These are phyloP conservation scores for Xerocomus amazonicus DNA, from an alignment of 1,284 basidiomycete species.

Conservation along the genomic window DNA sequence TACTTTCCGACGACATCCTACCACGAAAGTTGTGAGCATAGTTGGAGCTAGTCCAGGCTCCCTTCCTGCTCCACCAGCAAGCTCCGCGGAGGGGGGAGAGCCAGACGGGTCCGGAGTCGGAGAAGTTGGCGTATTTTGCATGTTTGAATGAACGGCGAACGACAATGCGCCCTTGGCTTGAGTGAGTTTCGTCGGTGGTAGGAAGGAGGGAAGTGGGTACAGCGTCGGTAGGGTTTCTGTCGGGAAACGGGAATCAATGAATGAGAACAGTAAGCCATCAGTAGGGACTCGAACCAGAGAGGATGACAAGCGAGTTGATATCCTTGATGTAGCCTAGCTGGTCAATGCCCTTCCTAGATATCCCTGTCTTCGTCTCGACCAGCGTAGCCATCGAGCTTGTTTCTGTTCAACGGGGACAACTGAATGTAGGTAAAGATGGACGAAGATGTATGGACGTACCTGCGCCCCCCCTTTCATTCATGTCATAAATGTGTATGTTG, in stretches of 20 bases:
- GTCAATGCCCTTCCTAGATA: constrained; percentile 74
- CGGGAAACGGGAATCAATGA: background rate
- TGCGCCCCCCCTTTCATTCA: constrained; percentile 40
- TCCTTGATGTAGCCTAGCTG: constrained; percentile 84
- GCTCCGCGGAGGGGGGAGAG: constrained; percentile 5
- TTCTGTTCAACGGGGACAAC: constrained; percentile 13
- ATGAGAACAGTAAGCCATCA: background rate
- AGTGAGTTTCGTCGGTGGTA: constrained; percentile 66
- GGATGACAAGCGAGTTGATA: constrained; percentile 74
- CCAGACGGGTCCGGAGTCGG: constrained; percentile 4
- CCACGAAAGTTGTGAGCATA: constrained; percentile 71
- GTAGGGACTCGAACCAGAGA: constrained; percentile 60
- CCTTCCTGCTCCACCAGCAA: constrained; percentile 36
- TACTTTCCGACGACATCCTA: constrained; percentile 84
- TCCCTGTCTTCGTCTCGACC: constrained; percentile 62
- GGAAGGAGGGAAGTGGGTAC: constrained; percentile 59
- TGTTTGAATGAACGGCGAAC: constrained; percentile 68
- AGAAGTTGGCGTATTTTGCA: constrained; percentile 37
- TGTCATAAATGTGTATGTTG: constrained; percentile 61
- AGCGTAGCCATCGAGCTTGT: constrained; percentile 42
- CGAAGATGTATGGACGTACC: constrained; percentile 26
- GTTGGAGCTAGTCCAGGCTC: constrained; percentile 38
- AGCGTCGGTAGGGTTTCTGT: constrained; percentile 62
- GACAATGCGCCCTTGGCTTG: constrained; percentile 80
- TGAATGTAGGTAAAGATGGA: constrained; percentile 1